Evolutionary conservation across 208 protist species (phyloP).

Genomic region (Tetramitus jugosus): DNA sequence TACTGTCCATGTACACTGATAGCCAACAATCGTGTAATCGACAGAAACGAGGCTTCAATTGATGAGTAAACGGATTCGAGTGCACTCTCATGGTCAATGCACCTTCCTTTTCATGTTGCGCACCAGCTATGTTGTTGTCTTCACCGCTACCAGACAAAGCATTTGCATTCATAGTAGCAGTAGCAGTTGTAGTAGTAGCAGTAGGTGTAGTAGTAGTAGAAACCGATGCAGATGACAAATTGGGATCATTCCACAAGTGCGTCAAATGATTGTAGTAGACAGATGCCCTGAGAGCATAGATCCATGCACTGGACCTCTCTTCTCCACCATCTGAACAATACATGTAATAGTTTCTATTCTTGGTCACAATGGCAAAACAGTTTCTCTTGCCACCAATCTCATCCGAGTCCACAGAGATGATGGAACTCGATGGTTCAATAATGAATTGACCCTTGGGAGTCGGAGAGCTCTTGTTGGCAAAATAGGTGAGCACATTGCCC

Average conservation of each 20-base stretch:
- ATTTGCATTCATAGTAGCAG: no score
- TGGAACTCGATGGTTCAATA: not conserved
- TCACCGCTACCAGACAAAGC: not conserved
- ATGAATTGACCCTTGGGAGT: not conserved
- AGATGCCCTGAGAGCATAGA: constrained; percentile 11
- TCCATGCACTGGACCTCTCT: not conserved
- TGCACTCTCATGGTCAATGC: not conserved
- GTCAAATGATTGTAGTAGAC: constrained; percentile 13
- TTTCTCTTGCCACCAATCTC: constrained; percentile 17
- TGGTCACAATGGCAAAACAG: constrained; percentile 17
- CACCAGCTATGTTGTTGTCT: not conserved
- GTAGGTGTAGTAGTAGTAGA: no score
- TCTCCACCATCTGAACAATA: not conserved
- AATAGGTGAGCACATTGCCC: not conserved
- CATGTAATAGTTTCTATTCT: constrained; percentile 5
- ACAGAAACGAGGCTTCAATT: no score
- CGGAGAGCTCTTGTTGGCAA: not conserved
- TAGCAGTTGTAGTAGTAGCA: no score
- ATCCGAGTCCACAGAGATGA: constrained; percentile 11
- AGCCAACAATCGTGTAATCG: no score
- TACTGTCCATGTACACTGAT: no score
- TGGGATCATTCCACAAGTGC: constrained; percentile 10
- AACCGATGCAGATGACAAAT: no score
- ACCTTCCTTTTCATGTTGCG: not conserved
- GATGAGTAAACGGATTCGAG: not conserved